phyloP scores from a whole-genome alignment of 345 rosid genomes.

The Dipteronia dyeriana region DNA sequence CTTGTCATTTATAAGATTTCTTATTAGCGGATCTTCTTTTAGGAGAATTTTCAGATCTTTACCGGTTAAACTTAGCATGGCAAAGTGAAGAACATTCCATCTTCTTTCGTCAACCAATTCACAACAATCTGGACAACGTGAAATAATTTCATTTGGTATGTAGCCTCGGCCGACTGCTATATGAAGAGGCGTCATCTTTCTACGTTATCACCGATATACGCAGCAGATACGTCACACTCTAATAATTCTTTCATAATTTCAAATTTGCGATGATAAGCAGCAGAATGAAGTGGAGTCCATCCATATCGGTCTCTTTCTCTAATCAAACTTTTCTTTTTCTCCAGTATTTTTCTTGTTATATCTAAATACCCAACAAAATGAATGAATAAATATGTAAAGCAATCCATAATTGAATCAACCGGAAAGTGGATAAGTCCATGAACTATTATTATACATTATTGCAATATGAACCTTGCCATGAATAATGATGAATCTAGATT shows the following conservation, averaged over 20 bases:
- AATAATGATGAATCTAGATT: too few relatives aligned
- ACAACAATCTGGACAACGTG: not conserved
- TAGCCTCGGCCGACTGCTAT: not conserved
- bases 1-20: not conserved
- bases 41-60: too few relatives aligned
- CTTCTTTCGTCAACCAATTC: not conserved
- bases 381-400: too few relatives aligned
- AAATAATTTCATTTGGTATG: not conserved
- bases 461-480: too few relatives aligned
- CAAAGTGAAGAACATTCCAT: not conserved
- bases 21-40: not conserved
- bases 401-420: too few relatives aligned
- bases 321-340: not conserved
- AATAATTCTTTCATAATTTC: not conserved
- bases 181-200: not conserved
- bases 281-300: not conserved
- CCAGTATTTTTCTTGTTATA: not conserved
- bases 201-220: not conserved
- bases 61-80: not conserved
- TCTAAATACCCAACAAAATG: not conserved
- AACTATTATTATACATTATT: too few relatives aligned
- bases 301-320: not conserved
- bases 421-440: too few relatives aligned
- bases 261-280: not conserved
- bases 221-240: not conserved